Evolutionary conservation across 371 early-diverging fungal species (phyloP).

Genomic region (Entomophthora muscae): DNA sequence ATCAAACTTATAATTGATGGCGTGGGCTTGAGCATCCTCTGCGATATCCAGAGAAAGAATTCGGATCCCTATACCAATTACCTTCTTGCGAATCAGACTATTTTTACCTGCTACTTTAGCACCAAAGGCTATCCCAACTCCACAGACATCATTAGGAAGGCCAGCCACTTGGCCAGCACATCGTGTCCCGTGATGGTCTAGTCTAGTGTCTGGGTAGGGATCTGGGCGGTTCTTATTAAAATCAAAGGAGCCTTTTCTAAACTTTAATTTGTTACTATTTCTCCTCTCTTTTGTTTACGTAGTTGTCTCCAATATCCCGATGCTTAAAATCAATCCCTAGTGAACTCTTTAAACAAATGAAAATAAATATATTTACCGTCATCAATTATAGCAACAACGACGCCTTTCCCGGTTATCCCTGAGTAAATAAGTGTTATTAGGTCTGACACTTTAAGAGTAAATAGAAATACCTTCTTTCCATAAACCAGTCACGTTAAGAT

Average conservation of each 20-base stretch:
- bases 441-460: not conserved
- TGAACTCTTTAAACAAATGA: not conserved
- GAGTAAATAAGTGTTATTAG: not conserved
- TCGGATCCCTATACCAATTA: slow-evolving; percentile 39
- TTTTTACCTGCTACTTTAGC: slow-evolving; percentile 68
- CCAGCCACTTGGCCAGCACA: slow-evolving; percentile 97
- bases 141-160: slow-evolving; percentile 69
- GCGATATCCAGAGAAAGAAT: slow-evolving; percentile 76
- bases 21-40: slow-evolving; percentile 75
- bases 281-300: slow-evolving; percentile 50
- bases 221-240: slow-evolving; percentile 61
- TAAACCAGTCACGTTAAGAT: slow-evolving; percentile 81
- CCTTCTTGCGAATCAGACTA: too few relatives aligned
- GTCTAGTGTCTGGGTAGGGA: slow-evolving; percentile 53
- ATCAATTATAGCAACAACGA: slow-evolving; percentile 81
- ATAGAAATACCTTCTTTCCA: slow-evolving; percentile 54
- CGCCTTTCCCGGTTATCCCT: slow-evolving; percentile 70
- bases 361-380: slow-evolving; percentile 63
- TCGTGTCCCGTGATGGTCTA: slow-evolving; percentile 89
- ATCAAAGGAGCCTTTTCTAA: slow-evolving; percentile 74
- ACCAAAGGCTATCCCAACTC: slow-evolving; percentile 89
- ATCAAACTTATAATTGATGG: slow-evolving; percentile 70
- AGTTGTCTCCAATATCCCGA: slow-evolving; percentile 66
- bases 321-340: slow-evolving; percentile 51
- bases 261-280: slow-evolving; percentile 23